Base-by-base conservation (phyloP, 495 filamentous ascomycete species). In the Neurospora tetrasperma region DNA sequence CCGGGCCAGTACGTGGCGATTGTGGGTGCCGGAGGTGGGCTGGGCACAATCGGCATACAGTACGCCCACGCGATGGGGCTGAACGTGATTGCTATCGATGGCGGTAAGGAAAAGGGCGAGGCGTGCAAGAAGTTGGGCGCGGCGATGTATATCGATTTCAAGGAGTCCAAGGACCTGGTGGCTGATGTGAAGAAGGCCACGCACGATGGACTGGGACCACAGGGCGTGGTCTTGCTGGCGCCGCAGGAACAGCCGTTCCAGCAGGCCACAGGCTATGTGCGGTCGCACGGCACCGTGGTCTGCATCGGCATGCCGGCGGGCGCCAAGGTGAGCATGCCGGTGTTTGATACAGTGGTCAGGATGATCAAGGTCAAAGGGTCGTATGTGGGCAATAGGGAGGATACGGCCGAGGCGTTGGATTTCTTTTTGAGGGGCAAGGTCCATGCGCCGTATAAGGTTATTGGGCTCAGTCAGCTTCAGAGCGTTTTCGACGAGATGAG, bases 341-440 rank as follows among this genome's bases (percentile, higher is more conserved):
- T 97, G 27, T 95, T 97, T 79, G 87, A 91, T 74, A 91, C 90
- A 1, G 94, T 97, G 16, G 87, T 93, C 75, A 76, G 83, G 69
- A 96, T 97, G 92, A 90, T 97, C 81, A 90, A 82, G 72, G 96
- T 98, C 84, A 93, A 92, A 83, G 94, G 94, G 66, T 92, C 89
- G 73, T 97, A 97, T 79, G 94, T 98, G 69, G 94, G 94, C 41
- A 97, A 93, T 81, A 87, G 92, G 68, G 87, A 91, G 78, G 94
- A 98, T 77, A 90, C 86, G 0, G 85, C 88, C 10, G 94, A 97
- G 79, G 94, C 94, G 8, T 82, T 97, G 42, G 93, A 96, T 74
- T 97, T 97, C 86, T 97, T 90, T 83, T 80, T 86, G 40, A 85
- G 92, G 23, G 94, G 94, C 0, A 78, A 94, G 75, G 94, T 97